Evolutionary conservation across 2,329 filamentous ascomycete species (phyloP).

Genomic region (Epichloe gansuensis): DNA sequence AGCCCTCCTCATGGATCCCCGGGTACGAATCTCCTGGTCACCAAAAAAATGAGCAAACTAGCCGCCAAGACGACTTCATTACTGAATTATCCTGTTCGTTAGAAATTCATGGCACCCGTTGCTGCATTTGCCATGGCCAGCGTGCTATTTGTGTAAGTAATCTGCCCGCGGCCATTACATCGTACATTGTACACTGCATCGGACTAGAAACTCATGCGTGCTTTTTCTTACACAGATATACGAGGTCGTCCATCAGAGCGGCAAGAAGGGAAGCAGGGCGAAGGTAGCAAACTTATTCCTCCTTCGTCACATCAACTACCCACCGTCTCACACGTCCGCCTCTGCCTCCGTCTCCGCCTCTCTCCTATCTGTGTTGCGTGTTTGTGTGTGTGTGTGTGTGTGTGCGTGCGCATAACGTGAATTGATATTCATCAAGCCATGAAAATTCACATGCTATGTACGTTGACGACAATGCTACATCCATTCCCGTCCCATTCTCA

Average conservation of each 20-base stretch:
- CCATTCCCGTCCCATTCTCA: not conserved
- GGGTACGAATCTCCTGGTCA: conserved; percentile 10
- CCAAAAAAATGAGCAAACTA: not conserved
- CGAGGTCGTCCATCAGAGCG: conserved; percentile 27
- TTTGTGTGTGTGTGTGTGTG: too few species aligned
- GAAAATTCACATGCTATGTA: conserved; percentile 7
- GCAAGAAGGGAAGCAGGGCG: conserved; percentile 21
- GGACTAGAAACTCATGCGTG: not conserved
- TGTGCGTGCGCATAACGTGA: not conserved
- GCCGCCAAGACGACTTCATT: not conserved
- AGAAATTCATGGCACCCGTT: conserved; percentile 35
- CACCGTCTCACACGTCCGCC: not conserved
- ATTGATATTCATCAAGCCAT: not conserved
- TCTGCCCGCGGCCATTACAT: not conserved
- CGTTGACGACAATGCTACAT: conserved; percentile 8
- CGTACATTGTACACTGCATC: not conserved
- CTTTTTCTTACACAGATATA: conserved; percentile 18
- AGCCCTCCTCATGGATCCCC: conserved; percentile 15
- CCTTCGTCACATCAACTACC: not conserved
- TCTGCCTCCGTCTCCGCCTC: too few species aligned
- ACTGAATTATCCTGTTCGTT: not conserved
- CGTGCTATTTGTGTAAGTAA: conserved; percentile 32
- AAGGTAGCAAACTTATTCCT: conserved; percentile 1
- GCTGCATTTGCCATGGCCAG: conserved; percentile 43
- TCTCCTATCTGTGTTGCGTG: too few species aligned